Percentiles rank a stretch among this genome's conserved stretches.
Evolutionary conservation across 2,329 filamentous ascomycete species (phyloP).

Genomic region (Cytospora leucostoma): DNA sequence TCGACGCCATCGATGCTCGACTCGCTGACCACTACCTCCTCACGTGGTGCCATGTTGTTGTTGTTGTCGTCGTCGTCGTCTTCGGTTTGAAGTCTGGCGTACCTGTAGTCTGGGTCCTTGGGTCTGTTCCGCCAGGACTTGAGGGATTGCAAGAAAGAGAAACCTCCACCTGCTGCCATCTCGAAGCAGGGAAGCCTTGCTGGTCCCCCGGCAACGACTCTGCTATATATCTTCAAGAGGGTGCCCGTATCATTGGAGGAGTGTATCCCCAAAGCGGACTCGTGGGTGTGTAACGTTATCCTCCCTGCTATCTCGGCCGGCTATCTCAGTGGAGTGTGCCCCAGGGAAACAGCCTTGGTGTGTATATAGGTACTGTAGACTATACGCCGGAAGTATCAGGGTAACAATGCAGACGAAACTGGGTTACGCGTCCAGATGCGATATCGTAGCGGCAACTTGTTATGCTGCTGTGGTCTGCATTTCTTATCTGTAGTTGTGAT

Average conservation of each 20-base stretch:
- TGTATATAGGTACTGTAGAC: neutral
- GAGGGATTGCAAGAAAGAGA: neutral
- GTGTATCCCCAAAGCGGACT: neutral
- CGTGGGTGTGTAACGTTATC: slow-evolving; percentile 16
- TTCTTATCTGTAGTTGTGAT: too few relatives aligned
- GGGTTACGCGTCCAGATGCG: too few relatives aligned
- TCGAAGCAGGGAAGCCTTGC: slow-evolving; percentile 2
- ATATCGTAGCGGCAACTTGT: too few relatives aligned
- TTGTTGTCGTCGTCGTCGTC: slow-evolving; percentile 5
- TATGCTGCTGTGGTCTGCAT: too few relatives aligned
- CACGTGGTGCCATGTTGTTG: slow-evolving; percentile 12
- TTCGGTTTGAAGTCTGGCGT: neutral
- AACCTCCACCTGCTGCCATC: slow-evolving; percentile 16
- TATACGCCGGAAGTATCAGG: neutral
- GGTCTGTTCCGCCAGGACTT: neutral
- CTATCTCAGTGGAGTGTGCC: neutral
- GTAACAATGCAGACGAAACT: too few relatives aligned
- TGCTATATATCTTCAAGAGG: neutral
- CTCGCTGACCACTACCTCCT: slow-evolving; percentile 15
- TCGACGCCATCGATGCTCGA: slow-evolving; percentile 20
- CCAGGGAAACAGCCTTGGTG: neutral
- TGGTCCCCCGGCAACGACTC: neutral
- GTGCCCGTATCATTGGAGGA: slow-evolving; percentile 8
- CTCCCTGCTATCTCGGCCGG: slow-evolving; percentile 3
- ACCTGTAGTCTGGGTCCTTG: too few relatives aligned